phyloP scores from a whole-genome alignment of 2,329 filamentous ascomycete species.

The Pseudogymnoascus sp. region DNA sequence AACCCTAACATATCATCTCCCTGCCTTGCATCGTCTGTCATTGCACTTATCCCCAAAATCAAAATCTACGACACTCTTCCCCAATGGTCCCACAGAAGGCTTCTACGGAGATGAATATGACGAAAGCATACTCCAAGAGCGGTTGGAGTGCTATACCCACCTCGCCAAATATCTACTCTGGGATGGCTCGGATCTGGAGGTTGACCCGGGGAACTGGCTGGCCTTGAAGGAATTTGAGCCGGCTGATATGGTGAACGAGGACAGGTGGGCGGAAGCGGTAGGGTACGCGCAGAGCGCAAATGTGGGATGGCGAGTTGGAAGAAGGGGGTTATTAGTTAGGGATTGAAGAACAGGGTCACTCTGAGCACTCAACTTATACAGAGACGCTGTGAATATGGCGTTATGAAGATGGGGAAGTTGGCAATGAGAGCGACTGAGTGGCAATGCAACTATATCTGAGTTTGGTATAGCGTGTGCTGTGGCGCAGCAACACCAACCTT shows the following conservation, averaged over 20 bases:
- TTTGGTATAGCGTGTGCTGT: background rate
- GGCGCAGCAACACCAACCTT: background rate
- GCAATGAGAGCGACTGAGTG: background rate
- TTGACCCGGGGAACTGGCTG: slow-evolving; percentile 34
- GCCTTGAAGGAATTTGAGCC: slow-evolving; percentile 42
- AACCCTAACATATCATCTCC: slow-evolving; percentile 40
- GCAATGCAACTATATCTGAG: background rate
- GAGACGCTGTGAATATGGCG: too few relatives aligned
- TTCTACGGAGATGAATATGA: slow-evolving; percentile 15
- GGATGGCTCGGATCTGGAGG: slow-evolving; percentile 23
- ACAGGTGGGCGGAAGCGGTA: slow-evolving; percentile 40
- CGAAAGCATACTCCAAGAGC: slow-evolving; percentile 21
- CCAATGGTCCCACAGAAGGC: slow-evolving; percentile 30
- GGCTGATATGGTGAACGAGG: slow-evolving; percentile 39
- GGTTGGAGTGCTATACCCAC: slow-evolving; percentile 24
- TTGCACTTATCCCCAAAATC: slow-evolving; percentile 41
- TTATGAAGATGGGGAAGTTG: background rate
- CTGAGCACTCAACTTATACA: background rate
- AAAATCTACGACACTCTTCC: background rate
- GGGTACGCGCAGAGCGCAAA: slow-evolving; percentile 33
- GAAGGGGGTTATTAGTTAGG: slow-evolving; percentile 40
- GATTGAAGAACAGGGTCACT: slow-evolving; percentile 6
- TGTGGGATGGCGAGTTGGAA: slow-evolving; percentile 37
- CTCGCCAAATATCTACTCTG: slow-evolving; percentile 27
- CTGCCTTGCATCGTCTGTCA: slow-evolving; percentile 44